phyloP scores from a whole-genome alignment of 306 rosid genomes.

The Quercus gilva region DNA sequence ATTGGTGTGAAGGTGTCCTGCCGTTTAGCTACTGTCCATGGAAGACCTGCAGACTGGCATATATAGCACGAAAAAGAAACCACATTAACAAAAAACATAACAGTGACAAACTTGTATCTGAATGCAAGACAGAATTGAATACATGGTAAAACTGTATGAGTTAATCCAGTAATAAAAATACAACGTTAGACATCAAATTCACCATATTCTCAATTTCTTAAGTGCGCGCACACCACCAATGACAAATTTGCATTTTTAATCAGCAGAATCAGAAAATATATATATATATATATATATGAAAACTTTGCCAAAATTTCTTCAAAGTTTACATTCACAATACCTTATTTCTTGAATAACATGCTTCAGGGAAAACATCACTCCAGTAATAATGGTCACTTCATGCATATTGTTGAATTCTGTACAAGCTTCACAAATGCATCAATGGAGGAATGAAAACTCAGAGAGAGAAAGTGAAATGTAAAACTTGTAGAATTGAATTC shows the following conservation, averaged over 20 bases:
- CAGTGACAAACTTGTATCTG: conserved; percentile 1
- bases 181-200: too few relatives aligned
- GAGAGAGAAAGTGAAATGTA: too few relatives aligned
- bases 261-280: not conserved
- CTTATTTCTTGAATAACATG: not conserved
- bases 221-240: not conserved
- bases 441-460: too few relatives aligned
- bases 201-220: not conserved
- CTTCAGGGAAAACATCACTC: not conserved
- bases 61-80: not conserved
- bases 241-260: not conserved
- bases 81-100: not conserved
- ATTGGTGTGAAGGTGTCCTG: conserved; percentile 97
- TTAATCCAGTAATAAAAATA: not conserved
- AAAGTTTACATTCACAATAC: not conserved
- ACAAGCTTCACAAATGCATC: too few relatives aligned
- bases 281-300: not conserved
- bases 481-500: too few relatives aligned
- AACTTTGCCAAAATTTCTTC: not conserved
- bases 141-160: not conserved
- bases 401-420: too few relatives aligned
- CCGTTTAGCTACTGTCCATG: conserved; percentile 88
- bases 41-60: conserved; percentile 94
- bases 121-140: not conserved
- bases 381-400: not conserved